Conservation (phyloP, 768 basidiomycete species). For the Ramaria rubella region DNA sequence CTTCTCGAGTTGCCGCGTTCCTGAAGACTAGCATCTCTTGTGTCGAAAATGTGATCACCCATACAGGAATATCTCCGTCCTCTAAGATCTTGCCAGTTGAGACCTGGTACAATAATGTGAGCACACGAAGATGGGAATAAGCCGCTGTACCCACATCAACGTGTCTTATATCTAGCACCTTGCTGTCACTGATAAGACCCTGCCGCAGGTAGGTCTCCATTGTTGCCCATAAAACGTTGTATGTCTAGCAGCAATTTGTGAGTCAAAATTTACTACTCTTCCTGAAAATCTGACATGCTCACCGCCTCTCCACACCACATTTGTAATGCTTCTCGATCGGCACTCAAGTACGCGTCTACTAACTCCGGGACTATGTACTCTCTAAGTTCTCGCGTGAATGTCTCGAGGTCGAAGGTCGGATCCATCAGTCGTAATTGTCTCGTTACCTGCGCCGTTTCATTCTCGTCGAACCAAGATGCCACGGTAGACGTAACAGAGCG, state of each 20-base stretch:
- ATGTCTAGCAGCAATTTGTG: slow-evolving; percentile 56
- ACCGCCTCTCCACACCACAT: slow-evolving; percentile 97
- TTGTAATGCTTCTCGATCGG: slow-evolving; percentile 77
- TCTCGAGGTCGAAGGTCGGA: slow-evolving; percentile 78
- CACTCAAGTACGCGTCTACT: slow-evolving; percentile 90
- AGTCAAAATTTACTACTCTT: background rate
- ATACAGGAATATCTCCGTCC: slow-evolving; percentile 77
- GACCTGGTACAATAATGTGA: slow-evolving; percentile 39
- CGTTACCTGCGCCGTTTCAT: slow-evolving; percentile 94
- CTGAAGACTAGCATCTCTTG: slow-evolving; percentile 93
- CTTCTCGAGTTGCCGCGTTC: slow-evolving; percentile 81
- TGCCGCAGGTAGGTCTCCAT: slow-evolving; percentile 91
- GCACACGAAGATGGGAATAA: background rate
- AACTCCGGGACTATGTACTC: slow-evolving; percentile 98
- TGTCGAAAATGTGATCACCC: slow-evolving; percentile 85
- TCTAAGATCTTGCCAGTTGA: slow-evolving; percentile 86
- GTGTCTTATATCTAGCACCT: slow-evolving; percentile 93
- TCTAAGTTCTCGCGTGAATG: slow-evolving; percentile 81
- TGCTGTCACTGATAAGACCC: slow-evolving; percentile 87
- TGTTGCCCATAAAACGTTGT: slow-evolving; percentile 97
- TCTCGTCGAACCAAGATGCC: slow-evolving; percentile 93
- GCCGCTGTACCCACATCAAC: slow-evolving; percentile 75
- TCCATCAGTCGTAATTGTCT: slow-evolving; percentile 84
- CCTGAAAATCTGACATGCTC: slow-evolving; percentile 27
- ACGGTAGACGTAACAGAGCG: slow-evolving; percentile 80